Conservation (phyloP, 257 asterid species). For the Solanum microdontum region DNA sequence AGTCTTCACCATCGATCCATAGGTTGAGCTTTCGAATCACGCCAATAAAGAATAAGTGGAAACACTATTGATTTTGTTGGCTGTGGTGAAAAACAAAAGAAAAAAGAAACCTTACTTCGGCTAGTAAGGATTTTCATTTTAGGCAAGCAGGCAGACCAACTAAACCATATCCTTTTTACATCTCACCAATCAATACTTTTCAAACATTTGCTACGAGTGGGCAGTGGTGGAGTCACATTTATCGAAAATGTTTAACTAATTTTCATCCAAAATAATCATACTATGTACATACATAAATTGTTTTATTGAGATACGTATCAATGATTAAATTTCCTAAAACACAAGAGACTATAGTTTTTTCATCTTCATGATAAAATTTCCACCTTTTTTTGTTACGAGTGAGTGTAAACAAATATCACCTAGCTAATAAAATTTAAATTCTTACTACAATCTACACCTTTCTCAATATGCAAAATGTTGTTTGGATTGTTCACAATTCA, state of each 20-base stretch:
- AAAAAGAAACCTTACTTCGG: not conserved
- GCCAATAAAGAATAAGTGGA: accelerated
- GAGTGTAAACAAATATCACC: not conserved
- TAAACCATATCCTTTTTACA: not conserved
- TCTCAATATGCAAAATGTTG: not conserved
- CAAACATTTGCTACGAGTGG: not conserved
- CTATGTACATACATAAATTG: not conserved
- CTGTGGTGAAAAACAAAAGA: not conserved
- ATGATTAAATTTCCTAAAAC: not conserved
- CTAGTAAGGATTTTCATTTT: no score
- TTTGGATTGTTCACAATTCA: not conserved
- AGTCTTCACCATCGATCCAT: no score
- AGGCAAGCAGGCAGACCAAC: no score
- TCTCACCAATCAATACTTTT: not conserved
- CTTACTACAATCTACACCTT: not conserved
- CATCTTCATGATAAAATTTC: not conserved
- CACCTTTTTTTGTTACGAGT: accelerated
- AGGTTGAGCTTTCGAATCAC: not conserved
- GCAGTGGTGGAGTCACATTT: not conserved
- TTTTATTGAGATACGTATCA: not conserved
- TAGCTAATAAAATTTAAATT: not conserved
- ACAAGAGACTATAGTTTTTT: not conserved
- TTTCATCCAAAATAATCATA: not conserved
- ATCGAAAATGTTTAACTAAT: not conserved
- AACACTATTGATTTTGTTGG: not conserved